phyloP scores from a whole-genome alignment of 306 rosid species.

The Trifolium fragiferum region DNA sequence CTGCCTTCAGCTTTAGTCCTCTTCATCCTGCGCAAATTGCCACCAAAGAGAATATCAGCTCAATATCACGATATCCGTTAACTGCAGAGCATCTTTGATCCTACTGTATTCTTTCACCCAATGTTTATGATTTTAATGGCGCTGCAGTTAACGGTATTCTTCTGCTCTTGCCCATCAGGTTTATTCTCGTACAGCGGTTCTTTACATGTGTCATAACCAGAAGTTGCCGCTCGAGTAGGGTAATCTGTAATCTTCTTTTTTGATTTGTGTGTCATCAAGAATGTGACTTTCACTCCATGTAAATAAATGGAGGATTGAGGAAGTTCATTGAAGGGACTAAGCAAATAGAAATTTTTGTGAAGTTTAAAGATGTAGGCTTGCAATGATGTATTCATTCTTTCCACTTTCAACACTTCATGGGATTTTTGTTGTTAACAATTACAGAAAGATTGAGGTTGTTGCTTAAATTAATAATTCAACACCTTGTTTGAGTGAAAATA shows the following conservation, averaged over 20 bases:
- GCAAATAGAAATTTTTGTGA: slow-evolving; percentile 38
- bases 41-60: slow-evolving; percentile 92
- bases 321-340: not conserved
- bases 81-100: slow-evolving; percentile 44
- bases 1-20: slow-evolving; percentile 94
- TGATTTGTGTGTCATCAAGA: slow-evolving; percentile 36
- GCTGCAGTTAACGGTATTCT: slow-evolving; percentile 11
- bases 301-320: not conserved
- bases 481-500: not conserved
- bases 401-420: slow-evolving; percentile 13
- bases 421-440: not conserved
- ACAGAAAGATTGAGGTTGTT: not conserved
- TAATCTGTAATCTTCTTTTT: slow-evolving; percentile 31
- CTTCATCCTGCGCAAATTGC: slow-evolving; percentile 87
- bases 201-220: slow-evolving; percentile 43
- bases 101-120: slow-evolving; percentile 41
- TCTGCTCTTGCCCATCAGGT: slow-evolving; percentile 41
- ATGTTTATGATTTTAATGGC: slow-evolving; percentile 36
- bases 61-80: slow-evolving; percentile 83
- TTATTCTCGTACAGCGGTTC: slow-evolving; percentile 40
- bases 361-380: slow-evolving; percentile 36
- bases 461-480: not conserved
- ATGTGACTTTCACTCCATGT: slow-evolving; percentile 31
- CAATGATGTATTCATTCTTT: slow-evolving; percentile 37
- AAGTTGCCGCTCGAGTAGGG: slow-evolving; percentile 45